A percentile compares a stretch with the other conserved stretches of the same genome.
Conservation (phyloP, 2,329 filamentous ascomycete species). For the Chalaropsis ovoidea region DNA sequence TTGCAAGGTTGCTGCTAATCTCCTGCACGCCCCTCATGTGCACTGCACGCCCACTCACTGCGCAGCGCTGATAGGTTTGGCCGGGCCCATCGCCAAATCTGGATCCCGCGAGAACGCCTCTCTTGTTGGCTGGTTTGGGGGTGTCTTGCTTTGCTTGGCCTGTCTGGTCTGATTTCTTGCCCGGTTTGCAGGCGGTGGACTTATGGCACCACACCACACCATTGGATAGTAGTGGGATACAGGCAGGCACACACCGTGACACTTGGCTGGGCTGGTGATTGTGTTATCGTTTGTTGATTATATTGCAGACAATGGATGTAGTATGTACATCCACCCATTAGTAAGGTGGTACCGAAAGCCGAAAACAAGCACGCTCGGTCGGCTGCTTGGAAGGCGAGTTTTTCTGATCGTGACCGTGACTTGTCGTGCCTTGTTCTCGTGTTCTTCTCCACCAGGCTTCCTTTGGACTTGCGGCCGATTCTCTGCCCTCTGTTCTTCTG, state of each 20-base stretch:
- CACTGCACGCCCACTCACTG: neutral
- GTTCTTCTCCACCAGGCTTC: neutral
- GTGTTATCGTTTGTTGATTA: neutral
- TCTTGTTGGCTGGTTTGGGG: neutral
- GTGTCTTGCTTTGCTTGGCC: slow-evolving; percentile 2
- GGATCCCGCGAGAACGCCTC: neutral
- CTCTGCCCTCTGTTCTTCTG: neutral
- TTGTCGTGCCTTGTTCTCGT: slow-evolving; percentile 9
- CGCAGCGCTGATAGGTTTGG: neutral
- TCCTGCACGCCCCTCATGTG: neutral
- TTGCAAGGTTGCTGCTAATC: slow-evolving; percentile 1
- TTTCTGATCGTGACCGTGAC: slow-evolving; percentile 16
- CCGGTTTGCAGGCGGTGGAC: neutral
- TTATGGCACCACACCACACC: neutral
- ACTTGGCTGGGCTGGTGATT: neutral
- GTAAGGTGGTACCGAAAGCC: neutral
- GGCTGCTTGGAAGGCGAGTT: neutral
- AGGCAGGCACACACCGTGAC: neutral
- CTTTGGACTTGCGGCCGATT: too few species aligned
- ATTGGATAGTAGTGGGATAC: neutral
- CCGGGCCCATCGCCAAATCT: neutral
- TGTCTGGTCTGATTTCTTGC: neutral
- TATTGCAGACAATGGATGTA: neutral
- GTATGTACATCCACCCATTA: neutral
- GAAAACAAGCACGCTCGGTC: neutral